Base-by-base conservation (phyloP, 805 yeast species). In the Candida xyloterini region DNA sequence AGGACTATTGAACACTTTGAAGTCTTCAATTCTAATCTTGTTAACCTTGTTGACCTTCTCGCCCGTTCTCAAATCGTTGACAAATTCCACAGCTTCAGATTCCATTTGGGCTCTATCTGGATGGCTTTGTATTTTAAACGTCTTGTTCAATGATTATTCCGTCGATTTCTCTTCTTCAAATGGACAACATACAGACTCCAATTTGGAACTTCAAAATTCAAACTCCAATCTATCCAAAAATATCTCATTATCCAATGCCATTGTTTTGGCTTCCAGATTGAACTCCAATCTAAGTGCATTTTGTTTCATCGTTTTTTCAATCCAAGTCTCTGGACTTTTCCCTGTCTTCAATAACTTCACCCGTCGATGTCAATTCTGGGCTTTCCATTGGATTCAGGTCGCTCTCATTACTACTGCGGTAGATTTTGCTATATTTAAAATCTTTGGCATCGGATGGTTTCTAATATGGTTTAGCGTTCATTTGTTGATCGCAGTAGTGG, bases 81-180 rank as follows among this genome's bases (percentile, higher is more conserved):
- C 96, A 0, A 78, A 80, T 52, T 84, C 96, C 0, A 88, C 96
- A 0, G 79, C 96, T 0, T 83, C 93, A 0, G 98, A 93, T 65
- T 87, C 96, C 11, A 88, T 93, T 44, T 91, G 98, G 97, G 89
- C 95, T 0, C 62, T 93, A 4, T 78, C 95, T 7, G 79, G 82
- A 33, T 83, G 96, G 80, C 67, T 93, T 11, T 79, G 85, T 23
- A 51, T 87, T 9, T 65, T 80, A 30, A 88, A 88, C 52, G 65
- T 89, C 3, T 55, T 81, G 18, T 70, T 80, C 51, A 80, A 82
- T 55, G 86, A 86, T 61, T 82, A 84, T 58, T 73, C 84, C 26
- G 67, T 74, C 53, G 76, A 74, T 46, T 56, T 73, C n/a, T 50
- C 52, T 1, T 35, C 47, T 2, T 31, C 43, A 10, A 43, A 32